phyloP scores from a whole-genome alignment of 2,329 filamentous ascomycete genomes.

The Aspergillus fumigatus region DNA sequence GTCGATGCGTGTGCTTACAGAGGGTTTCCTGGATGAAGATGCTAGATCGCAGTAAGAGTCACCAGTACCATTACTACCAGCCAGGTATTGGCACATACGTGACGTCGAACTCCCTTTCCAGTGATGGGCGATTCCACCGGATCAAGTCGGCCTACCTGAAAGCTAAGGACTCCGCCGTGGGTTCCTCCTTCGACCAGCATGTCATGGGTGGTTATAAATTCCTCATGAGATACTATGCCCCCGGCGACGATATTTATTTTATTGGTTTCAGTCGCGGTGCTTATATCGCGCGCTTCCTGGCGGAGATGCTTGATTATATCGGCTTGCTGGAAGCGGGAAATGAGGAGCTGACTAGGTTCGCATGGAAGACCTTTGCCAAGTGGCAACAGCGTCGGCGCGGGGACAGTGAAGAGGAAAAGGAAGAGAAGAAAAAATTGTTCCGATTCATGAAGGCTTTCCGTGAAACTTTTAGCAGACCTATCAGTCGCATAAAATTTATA shows the following conservation, averaged over 20 bases:
- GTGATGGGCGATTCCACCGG: constrained; percentile 30
- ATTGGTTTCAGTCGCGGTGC: constrained; percentile 71
- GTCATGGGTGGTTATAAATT: constrained; percentile 80
- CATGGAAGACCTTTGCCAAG: constrained; percentile 58
- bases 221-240: constrained; percentile 67
- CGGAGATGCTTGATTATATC: constrained; percentile 80
- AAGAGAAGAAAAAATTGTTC: constrained; percentile 51
- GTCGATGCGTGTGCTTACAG: not conserved
- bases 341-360: constrained; percentile 78
- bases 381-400: constrained; percentile 35
- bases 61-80: constrained; percentile 42
- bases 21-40: constrained; percentile 20
- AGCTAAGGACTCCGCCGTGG: constrained; percentile 65
- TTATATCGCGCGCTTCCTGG: constrained; percentile 69
- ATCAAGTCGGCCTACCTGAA: constrained; percentile 51
- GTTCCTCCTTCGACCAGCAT: constrained; percentile 75
- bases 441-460: constrained; percentile 73
- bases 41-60: constrained; percentile 37
- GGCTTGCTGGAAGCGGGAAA: constrained; percentile 76
- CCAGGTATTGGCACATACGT: constrained; percentile 45
- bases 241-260: constrained; percentile 59
- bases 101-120: constrained; percentile 29
- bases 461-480: constrained; percentile 72
- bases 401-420: constrained; percentile 18
- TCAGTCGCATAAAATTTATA: constrained; percentile 67